These are phyloP conservation scores for Endocalyx cinctus DNA, from an alignment of 2,329 filamentous ascomycete species.

Conservation along the genomic window DNA sequence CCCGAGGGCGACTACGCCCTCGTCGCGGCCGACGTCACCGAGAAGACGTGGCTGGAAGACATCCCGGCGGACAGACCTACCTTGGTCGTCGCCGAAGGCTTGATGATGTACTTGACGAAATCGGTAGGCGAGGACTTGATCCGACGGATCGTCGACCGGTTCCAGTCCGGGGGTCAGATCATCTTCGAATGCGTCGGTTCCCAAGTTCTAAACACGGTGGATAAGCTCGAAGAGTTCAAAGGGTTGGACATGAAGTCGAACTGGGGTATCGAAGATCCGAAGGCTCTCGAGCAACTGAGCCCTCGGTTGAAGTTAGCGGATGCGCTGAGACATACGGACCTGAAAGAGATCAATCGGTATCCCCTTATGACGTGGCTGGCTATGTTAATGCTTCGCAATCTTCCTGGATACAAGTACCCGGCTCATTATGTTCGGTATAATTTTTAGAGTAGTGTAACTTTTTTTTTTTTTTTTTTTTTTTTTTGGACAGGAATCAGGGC, in stretches of 20 bases:
- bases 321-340: too few relatives aligned
- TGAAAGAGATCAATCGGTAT: too few relatives aligned
- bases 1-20: conserved; percentile 23
- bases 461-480: too few relatives aligned
- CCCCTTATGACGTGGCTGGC: too few relatives aligned
- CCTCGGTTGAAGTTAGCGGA: not conserved
- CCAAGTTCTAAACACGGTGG: conserved; percentile 1
- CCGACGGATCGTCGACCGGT: conserved; percentile 17
- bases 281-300: not conserved
- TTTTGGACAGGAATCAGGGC: too few relatives aligned
- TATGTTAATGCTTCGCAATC: too few relatives aligned
- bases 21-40: conserved; percentile 20
- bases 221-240: not conserved
- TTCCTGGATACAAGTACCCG: too few relatives aligned
- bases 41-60: conserved; percentile 23
- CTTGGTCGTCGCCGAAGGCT: conserved; percentile 28
- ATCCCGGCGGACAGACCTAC: conserved; percentile 27
- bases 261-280: not conserved
- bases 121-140: conserved; percentile 20
- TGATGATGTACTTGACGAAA: conserved; percentile 25
- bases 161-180: conserved; percentile 23
- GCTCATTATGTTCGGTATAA: too few relatives aligned
- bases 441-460: too few relatives aligned
- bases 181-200: conserved; percentile 21
- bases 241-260: not conserved